These are phyloP conservation scores for Centrapalus pauciflorus DNA, from an alignment of 129 eudicot species.

Conservation along the genomic window DNA sequence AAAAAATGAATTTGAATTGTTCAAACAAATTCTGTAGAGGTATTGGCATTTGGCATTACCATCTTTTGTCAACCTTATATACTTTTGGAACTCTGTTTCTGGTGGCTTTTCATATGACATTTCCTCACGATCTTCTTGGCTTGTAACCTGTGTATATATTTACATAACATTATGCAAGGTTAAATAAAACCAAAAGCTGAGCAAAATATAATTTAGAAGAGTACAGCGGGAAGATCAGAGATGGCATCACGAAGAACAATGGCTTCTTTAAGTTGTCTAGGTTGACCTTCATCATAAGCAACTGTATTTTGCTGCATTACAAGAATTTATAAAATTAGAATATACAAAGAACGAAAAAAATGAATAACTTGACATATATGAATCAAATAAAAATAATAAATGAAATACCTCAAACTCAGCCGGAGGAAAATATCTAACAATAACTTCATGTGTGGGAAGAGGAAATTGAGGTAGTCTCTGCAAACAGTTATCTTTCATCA, in stretches of 20 bases:
- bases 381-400: neutral
- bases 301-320: constrained; percentile 65
- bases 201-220: constrained; percentile 6
- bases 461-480: constrained; percentile 87
- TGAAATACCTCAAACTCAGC: constrained; percentile 76
- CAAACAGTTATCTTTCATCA: constrained; percentile 14
- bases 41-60: constrained; percentile 47
- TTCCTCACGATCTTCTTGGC: constrained; percentile 64
- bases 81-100: constrained; percentile 70
- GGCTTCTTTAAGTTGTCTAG: constrained; percentile 61
- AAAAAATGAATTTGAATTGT: neutral
- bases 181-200: constrained; percentile 1
- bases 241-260: constrained; percentile 74
- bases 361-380: neutral
- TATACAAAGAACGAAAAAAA: neutral
- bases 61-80: constrained; percentile 51
- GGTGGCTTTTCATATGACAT: constrained; percentile 67
- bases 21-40: neutral
- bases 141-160: constrained; percentile 46
- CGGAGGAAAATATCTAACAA: constrained; percentile 70
- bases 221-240: constrained; percentile 88
- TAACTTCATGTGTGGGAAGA: constrained; percentile 86
- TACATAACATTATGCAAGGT: constrained; percentile 4
- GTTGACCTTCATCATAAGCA: constrained; percentile 84
- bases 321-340: neutral